phyloP scores from a whole-genome alignment of 2,329 filamentous ascomycete genomes.

The Trichoderma citrinoviride region DNA sequence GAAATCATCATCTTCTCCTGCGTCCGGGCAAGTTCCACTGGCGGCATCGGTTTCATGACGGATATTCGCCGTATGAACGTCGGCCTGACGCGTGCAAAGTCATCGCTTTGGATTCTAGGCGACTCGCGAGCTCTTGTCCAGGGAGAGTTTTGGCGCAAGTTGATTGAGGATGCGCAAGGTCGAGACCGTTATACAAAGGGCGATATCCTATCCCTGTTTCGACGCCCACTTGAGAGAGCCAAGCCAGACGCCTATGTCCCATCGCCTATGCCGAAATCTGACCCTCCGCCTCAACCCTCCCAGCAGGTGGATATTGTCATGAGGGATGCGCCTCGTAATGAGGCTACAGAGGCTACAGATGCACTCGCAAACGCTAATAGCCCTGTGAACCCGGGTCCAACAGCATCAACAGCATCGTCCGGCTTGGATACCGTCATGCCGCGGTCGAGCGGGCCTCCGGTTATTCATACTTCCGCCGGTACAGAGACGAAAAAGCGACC shows the following conservation, averaged over 20 bases:
- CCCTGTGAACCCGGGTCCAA: not conserved
- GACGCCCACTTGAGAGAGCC: slow-evolving; percentile 42
- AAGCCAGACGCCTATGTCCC: slow-evolving; percentile 28
- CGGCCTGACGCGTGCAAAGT: slow-evolving; percentile 93
- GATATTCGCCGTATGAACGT: slow-evolving; percentile 99
- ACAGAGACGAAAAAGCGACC: slow-evolving; percentile 43
- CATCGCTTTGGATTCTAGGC: slow-evolving; percentile 92
- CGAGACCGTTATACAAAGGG: slow-evolving; percentile 76
- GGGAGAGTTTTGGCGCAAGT: slow-evolving; percentile 84
- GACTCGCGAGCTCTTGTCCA: slow-evolving; percentile 83
- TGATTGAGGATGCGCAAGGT: slow-evolving; percentile 76
- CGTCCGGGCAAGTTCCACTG: slow-evolving; percentile 85
- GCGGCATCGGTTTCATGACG: slow-evolving; percentile 97
- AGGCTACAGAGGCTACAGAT: not conserved
- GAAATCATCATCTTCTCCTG: slow-evolving; percentile 99
- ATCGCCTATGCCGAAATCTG: not conserved
- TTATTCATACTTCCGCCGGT: slow-evolving; percentile 38
- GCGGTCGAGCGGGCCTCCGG: slow-evolving; percentile 36
- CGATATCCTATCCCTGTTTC: slow-evolving; percentile 51
- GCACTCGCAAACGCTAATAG: slow-evolving; percentile 6
- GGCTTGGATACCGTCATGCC: slow-evolving; percentile 21
- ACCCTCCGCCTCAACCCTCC: not conserved
- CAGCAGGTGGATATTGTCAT: slow-evolving; percentile 23
- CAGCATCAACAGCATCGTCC: not conserved
- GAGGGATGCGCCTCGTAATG: slow-evolving; percentile 13